Evolutionary conservation across 2,329 filamentous ascomycete genomes (phyloP).

Genomic region (Paramyrothecium roridum): DNA sequence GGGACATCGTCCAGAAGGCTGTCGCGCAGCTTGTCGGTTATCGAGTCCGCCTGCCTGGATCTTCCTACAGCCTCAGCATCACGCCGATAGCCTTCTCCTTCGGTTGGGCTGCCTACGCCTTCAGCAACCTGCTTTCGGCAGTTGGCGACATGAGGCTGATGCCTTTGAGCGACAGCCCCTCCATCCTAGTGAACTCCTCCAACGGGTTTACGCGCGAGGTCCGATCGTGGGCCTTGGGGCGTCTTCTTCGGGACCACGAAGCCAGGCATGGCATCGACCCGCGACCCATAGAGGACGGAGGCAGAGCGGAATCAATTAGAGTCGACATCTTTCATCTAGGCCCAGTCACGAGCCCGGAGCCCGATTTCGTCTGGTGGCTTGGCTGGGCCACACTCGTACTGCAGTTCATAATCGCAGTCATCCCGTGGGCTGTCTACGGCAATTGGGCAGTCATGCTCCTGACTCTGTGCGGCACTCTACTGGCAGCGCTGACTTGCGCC

Average conservation of each 20-base stretch:
- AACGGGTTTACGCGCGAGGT: background rate
- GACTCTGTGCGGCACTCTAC: background rate
- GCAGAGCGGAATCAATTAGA: background rate
- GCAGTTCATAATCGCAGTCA: background rate
- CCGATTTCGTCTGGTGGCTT: constrained; percentile 1
- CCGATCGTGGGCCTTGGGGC: background rate
- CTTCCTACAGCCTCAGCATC: background rate
- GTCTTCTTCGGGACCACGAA: background rate
- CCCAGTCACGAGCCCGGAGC: background rate
- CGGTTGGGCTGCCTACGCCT: constrained; percentile 2
- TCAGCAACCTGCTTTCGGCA: background rate
- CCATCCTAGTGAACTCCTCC: background rate
- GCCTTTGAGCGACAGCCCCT: background rate
- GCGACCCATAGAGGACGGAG: background rate
- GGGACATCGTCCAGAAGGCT: constrained; percentile 4
- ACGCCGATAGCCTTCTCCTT: constrained; percentile 2
- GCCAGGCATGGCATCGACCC: background rate
- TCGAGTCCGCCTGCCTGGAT: background rate
- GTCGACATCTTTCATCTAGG: background rate
- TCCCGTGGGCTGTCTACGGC: background rate
- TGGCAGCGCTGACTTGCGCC: background rate
- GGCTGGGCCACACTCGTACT: background rate
- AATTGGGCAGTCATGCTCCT: background rate
- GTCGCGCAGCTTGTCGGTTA: constrained; percentile 3
- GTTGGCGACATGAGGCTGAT: background rate